phyloP scores from a whole-genome alignment of 2,329 filamentous ascomycete genomes.

The Aurifilum marmelostoma region DNA sequence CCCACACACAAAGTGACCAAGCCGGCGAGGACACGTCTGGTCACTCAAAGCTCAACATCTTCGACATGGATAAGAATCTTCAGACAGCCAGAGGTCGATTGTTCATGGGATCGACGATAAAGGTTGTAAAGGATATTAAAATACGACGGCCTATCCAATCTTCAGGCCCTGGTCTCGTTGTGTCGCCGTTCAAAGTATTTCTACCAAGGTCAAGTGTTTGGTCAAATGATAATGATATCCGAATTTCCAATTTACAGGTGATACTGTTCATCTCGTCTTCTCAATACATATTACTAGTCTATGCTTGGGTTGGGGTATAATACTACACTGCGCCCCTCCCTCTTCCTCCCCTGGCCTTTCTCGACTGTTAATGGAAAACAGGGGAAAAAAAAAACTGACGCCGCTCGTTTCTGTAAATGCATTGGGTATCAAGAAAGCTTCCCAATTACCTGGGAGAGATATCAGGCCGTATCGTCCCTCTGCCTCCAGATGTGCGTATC shows the following conservation, averaged over 20 bases:
- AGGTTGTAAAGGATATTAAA: no score
- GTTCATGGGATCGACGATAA: no score
- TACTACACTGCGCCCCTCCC: neutral
- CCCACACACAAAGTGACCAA: no score
- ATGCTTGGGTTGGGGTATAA: neutral
- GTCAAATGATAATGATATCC: neutral
- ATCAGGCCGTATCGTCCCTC: constrained; percentile 6
- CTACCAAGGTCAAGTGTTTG: neutral
- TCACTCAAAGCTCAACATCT: no score
- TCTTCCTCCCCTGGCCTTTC: no score
- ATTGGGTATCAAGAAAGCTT: neutral
- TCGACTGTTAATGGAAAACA: no score
- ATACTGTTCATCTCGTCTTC: neutral
- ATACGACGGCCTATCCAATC: no score
- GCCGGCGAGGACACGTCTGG: no score
- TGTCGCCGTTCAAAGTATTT: neutral
- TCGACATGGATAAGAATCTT: no score
- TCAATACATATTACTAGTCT: neutral
- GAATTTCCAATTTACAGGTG: neutral
- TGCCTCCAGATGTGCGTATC: constrained; percentile 56
- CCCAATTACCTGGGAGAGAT: neutral
- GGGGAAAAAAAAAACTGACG: neutral
- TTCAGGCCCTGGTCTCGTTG: neutral
- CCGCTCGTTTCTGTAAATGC: neutral
- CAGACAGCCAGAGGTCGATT: no score